Evolutionary conservation across 192 early-diverging fungal genomes (phyloP), one percentile per base, ranked within the genome.

Genomic region (Lobosporangium transversale): DNA sequence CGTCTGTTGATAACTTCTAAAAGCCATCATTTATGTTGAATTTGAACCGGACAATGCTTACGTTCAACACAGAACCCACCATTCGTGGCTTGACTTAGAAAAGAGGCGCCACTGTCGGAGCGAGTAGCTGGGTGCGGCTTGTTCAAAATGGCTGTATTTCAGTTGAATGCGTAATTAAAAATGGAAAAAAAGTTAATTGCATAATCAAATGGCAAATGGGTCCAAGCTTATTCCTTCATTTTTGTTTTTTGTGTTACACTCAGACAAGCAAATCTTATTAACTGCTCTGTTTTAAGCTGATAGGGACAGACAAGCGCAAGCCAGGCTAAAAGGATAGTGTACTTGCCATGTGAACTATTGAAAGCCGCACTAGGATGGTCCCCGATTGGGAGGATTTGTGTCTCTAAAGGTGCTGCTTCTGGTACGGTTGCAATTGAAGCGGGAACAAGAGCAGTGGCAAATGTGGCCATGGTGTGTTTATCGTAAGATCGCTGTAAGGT

Each of bases 1-100:
- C n/a, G n/a, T n/a, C n/a, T n/a, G n/a, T n/a, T n/a, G n/a, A n/a
- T n/a, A n/a, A n/a, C n/a, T n/a, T n/a, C n/a, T n/a, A n/a, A n/a
- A n/a, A n/a, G n/a, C n/a, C n/a, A n/a, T n/a, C n/a, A n/a, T n/a
- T n/a, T n/a, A n/a, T n/a, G n/a, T n/a, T n/a, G n/a, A n/a, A n/a
- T n/a, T n/a, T n/a, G n/a, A n/a, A n/a, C n/a, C n/a, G n/a, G n/a
- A n/a, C n/a, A n/a, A n/a, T n/a, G 50, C 70, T 27, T 66, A 75
- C 71, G 54, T 30, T 75, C 71, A 40, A 64, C 26, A 31, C 35
- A 40, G 29, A 75, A 58, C 12, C 51, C 58, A 26, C 59, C 66
- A 36, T 26, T 64, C 8, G 63, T 54, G 5, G 62, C 54, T 21
- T 56, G 62, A 51, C 35, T 75, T 3, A 55, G 21, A 48, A 75